Base-by-base conservation (phyloP, 805 yeast species). In the Nakazawaea wickerhamii region DNA sequence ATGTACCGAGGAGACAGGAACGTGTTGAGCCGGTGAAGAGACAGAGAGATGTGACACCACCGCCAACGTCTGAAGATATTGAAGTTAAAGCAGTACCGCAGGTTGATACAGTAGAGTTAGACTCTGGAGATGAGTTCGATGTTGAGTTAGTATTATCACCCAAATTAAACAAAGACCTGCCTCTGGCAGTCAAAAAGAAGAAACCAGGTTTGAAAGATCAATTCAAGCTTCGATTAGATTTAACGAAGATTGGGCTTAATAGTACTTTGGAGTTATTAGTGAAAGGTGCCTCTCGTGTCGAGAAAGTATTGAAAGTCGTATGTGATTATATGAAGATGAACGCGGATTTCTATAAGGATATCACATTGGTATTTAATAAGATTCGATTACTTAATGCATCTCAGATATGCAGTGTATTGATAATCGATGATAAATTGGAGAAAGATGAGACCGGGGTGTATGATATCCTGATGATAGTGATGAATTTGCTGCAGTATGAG, bases 11-110 rank as follows among this genome's bases (percentile, higher is more conserved):
- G 3, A 10, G 13, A 25, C 9, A 25, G 27, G 36, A 15, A n/a
- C 33, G 17, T 18, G 36, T 30, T 17, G 11, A 5, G 9, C 19
- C 9, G 30, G 31, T 14, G 1, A 18, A 37, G 9, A 36, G 20
- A 23, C 33, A 28, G 8, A 27, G 43, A 25, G 43, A 39, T 13
- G 43, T 39, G 8, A 39, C 43, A 6, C 43, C 43, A 32, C 43
- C 43, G 11, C 43, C 43, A 25, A 19, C 15, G n/a, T n/a, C n/a
- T 23, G 13, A 25, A 26, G 37, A 20, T 27, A 11, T 13, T 8
- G 21, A 20, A 25, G 13, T 10, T 3, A 25, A 9, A 25, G 13
- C 27, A 25, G 27, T 10, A 25, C 27, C 27, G 27, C 27, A 9
- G 13, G 13, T 25, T 25, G 31, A 10, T 15, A 28, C 14, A 28